Conservation (phyloP, 306 rosid genomes). For the Senna tora region DNA sequence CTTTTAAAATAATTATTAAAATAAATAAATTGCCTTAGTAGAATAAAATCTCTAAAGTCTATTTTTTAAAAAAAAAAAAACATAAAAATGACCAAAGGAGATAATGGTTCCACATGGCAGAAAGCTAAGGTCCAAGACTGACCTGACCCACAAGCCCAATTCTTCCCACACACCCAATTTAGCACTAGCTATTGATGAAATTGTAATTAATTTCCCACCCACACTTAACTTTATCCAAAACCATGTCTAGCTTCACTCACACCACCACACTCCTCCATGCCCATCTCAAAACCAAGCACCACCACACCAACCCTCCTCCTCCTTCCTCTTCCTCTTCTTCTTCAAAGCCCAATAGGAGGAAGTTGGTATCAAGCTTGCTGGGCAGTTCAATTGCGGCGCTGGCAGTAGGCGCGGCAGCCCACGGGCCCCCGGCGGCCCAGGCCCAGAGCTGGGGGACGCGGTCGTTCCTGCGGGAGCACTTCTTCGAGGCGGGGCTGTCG, state of each 20-base stretch:
- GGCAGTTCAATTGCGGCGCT: constrained; percentile 48
- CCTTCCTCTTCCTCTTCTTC: not conserved
- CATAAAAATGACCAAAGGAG: constrained; percentile 8
- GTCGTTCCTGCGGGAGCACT: constrained; percentile 66
- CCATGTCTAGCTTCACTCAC: constrained; percentile 70
- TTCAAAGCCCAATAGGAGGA: constrained; percentile 44
- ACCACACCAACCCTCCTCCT: not conserved
- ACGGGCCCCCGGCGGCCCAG: constrained; percentile 42
- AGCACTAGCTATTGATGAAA: no score
- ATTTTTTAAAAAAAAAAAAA: no score
- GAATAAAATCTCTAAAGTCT: no score
- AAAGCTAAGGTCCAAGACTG: constrained; percentile 37
- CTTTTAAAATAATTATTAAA: no score
- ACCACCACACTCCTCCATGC: constrained; percentile 61
- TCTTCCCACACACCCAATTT: not conserved
- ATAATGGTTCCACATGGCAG: constrained; percentile 56
- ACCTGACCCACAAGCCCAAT: not conserved
- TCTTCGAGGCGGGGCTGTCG: constrained; percentile 73
- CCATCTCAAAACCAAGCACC: constrained; percentile 50
- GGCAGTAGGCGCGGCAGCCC: not conserved
- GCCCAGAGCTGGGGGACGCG: constrained; percentile 86
- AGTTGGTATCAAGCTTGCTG: constrained; percentile 53
- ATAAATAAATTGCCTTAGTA: no score
- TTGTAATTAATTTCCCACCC: no score
- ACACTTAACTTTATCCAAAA: constrained; percentile 29